A percentile compares a stretch with the other conserved stretches of the same genome.
Evolutionary conservation across 371 early-diverging fungal genomes (phyloP).

Genomic region (Saksenaea oblongispora): DNA sequence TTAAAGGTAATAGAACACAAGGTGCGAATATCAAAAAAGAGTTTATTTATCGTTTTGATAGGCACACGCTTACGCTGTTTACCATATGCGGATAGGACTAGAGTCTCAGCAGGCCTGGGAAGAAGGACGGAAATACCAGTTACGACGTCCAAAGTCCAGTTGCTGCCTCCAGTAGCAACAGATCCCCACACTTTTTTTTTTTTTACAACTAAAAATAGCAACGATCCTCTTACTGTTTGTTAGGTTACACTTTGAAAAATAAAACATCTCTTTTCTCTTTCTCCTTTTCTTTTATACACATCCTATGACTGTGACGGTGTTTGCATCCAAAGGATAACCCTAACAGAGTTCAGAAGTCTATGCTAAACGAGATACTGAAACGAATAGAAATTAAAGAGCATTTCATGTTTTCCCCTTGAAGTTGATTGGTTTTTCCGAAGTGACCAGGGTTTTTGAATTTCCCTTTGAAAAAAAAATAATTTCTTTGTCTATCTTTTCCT

Average conservation of each 20-base stretch:
- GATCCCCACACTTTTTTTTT: not conserved
- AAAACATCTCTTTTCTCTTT: too few species aligned
- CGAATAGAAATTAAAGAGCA: too few species aligned
- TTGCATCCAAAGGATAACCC: too few species aligned
- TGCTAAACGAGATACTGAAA: too few species aligned
- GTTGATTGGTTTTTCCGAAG: not conserved
- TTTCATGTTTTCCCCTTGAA: too few species aligned
- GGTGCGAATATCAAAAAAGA: not conserved
- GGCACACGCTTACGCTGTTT: slow-evolving; percentile 37
- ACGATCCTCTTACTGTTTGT: not conserved
- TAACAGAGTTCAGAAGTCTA: too few species aligned
- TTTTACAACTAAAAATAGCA: not conserved
- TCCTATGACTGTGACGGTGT: too few species aligned
- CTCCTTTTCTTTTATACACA: too few species aligned
- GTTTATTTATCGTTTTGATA: slow-evolving; percentile 3
- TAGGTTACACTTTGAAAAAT: not conserved
- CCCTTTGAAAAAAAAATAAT: not conserved
- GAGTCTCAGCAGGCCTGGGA: slow-evolving; percentile 44
- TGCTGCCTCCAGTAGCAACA: not conserved
- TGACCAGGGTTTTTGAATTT: not conserved
- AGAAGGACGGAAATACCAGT: slow-evolving; percentile 13
- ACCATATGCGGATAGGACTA: slow-evolving; percentile 40
- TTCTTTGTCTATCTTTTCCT: not conserved
- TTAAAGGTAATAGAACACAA: slow-evolving; percentile 25
- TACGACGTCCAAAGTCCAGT: not conserved